Conservation (phyloP, 768 basidiomycete species). For the Mycena albidolilacea region DNA sequence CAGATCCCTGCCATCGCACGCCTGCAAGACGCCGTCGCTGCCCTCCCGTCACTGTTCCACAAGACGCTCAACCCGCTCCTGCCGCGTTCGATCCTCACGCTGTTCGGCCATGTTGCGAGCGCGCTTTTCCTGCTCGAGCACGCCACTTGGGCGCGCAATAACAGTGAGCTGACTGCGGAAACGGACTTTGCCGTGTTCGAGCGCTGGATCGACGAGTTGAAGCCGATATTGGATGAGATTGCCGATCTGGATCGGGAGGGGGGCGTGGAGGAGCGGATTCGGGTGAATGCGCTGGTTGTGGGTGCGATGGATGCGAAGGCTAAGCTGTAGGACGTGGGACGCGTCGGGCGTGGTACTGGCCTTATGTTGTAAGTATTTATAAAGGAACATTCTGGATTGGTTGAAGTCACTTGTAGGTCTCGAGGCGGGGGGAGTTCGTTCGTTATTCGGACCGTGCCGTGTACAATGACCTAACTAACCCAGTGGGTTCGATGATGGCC, state of each 20-base stretch:
- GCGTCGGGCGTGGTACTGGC: no score
- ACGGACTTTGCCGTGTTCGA: slow-evolving; percentile 30
- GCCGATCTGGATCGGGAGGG: slow-evolving; percentile 17
- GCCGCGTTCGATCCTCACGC: slow-evolving; percentile 70
- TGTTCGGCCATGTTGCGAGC: slow-evolving; percentile 68
- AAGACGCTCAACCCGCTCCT: slow-evolving; percentile 59
- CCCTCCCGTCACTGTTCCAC: slow-evolving; percentile 57
- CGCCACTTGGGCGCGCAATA: slow-evolving; percentile 68
- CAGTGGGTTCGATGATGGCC: no score
- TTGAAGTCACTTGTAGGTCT: no score
- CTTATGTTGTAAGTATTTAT: no score
- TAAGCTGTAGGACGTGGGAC: slow-evolving; percentile 24
- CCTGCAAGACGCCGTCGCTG: slow-evolving; percentile 57
- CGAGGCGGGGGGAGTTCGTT: no score
- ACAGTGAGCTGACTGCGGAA: slow-evolving; percentile 20
- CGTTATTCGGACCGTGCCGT: no score
- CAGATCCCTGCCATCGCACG: slow-evolving; percentile 47
- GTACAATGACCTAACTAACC: no score
- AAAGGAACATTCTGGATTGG: no score
- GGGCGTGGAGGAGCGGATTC: slow-evolving; percentile 31
- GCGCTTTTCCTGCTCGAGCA: slow-evolving; percentile 75
- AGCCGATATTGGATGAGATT: slow-evolving; percentile 26
- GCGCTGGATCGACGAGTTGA: slow-evolving; percentile 37
- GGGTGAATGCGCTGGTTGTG: slow-evolving; percentile 28
- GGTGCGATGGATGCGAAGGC: slow-evolving; percentile 23